phyloP scores from a whole-genome alignment of 2,329 filamentous ascomycete genomes.

The Onygena corvina region DNA sequence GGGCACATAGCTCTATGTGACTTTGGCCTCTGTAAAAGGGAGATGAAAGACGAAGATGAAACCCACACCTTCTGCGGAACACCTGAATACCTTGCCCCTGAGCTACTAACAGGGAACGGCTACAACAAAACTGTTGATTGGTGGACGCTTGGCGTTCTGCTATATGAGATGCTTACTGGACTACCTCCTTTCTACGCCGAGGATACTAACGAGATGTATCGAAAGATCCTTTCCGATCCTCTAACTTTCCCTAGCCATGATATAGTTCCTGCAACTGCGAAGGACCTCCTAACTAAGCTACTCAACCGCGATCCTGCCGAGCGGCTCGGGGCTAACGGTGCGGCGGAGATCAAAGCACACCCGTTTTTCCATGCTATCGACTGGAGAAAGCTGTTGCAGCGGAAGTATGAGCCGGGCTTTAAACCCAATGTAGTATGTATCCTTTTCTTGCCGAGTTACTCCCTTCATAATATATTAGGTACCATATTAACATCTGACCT shows the following conservation, averaged over 20 bases:
- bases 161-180: slow-evolving; percentile 14
- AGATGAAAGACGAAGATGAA: slow-evolving; percentile 11
- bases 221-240: not conserved
- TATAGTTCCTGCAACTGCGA: slow-evolving; percentile 7
- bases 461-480: too few species aligned
- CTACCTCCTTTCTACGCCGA: slow-evolving; percentile 10
- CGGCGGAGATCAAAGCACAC: slow-evolving; percentile 10
- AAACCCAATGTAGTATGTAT: slow-evolving; percentile 8
- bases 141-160: slow-evolving; percentile 14
- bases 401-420: slow-evolving; percentile 9
- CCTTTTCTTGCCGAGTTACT: too few species aligned
- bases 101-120: slow-evolving; percentile 11
- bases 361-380: slow-evolving; percentile 8
- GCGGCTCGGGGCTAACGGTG: slow-evolving; percentile 9
- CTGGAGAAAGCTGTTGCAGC: slow-evolving; percentile 9
- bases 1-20: slow-evolving; percentile 16
- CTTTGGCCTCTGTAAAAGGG: slow-evolving; percentile 13
- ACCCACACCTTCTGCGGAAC: not conserved
- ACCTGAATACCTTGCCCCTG: slow-evolving; percentile 15
- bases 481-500: too few species aligned
- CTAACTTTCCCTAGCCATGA: not conserved
- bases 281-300: slow-evolving; percentile 9
- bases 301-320: slow-evolving; percentile 4
- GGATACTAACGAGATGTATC: not conserved
- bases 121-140: slow-evolving; percentile 11